Evolutionary conservation across 257 asterid species (phyloP).

Genomic region (Paulownia fortunei): DNA sequence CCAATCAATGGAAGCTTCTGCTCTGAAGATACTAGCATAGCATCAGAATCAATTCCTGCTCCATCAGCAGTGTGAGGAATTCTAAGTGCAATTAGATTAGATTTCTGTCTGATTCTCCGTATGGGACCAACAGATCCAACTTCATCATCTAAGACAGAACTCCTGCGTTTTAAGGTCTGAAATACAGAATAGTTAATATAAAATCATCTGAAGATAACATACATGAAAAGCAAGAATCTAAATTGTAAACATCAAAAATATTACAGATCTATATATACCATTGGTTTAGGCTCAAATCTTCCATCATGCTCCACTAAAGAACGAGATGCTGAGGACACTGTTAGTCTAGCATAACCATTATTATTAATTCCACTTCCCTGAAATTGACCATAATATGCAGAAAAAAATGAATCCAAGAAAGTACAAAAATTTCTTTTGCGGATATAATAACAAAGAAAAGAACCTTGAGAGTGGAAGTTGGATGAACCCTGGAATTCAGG

Average conservation of each 20-base stretch:
- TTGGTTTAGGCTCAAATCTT: slow-evolving; percentile 46
- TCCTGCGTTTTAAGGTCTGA: slow-evolving; percentile 74
- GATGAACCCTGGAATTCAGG: slow-evolving; percentile 57
- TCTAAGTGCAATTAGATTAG: slow-evolving; percentile 48
- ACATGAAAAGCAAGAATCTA: neutral
- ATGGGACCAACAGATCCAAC: slow-evolving; percentile 66
- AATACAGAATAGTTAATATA: slow-evolving; percentile 20
- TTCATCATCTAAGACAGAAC: slow-evolving; percentile 67
- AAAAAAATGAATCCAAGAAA: slow-evolving; percentile 23
- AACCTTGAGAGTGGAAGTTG: slow-evolving; percentile 48
- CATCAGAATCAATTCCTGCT: slow-evolving; percentile 45
- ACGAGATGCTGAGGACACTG: slow-evolving; percentile 43
- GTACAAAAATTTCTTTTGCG: neutral
- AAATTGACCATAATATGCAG: slow-evolving; percentile 21
- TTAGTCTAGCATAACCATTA: slow-evolving; percentile 41
- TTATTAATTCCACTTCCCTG: slow-evolving; percentile 52
- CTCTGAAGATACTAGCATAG: slow-evolving; percentile 28
- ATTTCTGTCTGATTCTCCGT: slow-evolving; percentile 72
- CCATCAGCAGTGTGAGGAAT: slow-evolving; percentile 36
- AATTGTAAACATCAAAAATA: neutral
- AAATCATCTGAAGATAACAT: slow-evolving; percentile 2
- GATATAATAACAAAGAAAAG: slow-evolving; percentile 4
- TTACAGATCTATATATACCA: slow-evolving; percentile 39
- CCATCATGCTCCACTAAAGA: slow-evolving; percentile 41
- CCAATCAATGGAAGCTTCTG: slow-evolving; percentile 39